phyloP scores from a whole-genome alignment of 2,329 filamentous ascomycete species.

The Colletotrichum chrysophilum region DNA sequence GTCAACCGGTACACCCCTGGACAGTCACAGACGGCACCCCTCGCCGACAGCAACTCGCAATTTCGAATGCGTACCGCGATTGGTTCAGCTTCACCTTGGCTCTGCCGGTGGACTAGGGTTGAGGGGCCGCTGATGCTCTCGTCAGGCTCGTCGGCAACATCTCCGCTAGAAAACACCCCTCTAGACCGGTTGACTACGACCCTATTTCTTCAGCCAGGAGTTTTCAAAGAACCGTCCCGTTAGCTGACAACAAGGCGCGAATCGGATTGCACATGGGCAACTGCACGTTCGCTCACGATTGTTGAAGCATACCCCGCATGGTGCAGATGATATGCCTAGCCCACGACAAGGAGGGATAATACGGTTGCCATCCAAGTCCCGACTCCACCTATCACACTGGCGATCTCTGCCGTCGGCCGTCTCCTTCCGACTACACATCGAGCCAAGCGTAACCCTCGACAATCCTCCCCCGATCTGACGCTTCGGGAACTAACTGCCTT shows the following conservation, averaged over 20 bases:
- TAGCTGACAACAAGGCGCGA: not conserved
- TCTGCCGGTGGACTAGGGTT: not conserved
- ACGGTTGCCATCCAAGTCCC: not conserved
- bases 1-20: not conserved
- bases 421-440: slow-evolving; percentile 17
- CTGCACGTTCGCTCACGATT: not conserved
- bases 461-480: not conserved
- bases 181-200: not conserved
- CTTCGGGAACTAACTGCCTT: slow-evolving; percentile 5
- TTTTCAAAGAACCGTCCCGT: not conserved
- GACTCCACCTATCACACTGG: slow-evolving; percentile 15
- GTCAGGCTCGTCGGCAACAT: slow-evolving; percentile 9
- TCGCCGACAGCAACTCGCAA: not conserved
- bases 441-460: slow-evolving; percentile 8
- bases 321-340: not conserved
- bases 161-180: not conserved
- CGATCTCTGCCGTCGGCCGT: slow-evolving; percentile 13
- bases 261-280: not conserved
- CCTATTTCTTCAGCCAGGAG: not conserved
- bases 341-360: not conserved
- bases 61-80: not conserved
- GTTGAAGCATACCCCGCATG: slow-evolving; percentile 6
- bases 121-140: not conserved
- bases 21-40: not conserved
- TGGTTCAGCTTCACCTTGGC: not conserved